Evolutionary conservation across 257 asterid genomes (phyloP).

Genomic region (Striga asiatica): DNA sequence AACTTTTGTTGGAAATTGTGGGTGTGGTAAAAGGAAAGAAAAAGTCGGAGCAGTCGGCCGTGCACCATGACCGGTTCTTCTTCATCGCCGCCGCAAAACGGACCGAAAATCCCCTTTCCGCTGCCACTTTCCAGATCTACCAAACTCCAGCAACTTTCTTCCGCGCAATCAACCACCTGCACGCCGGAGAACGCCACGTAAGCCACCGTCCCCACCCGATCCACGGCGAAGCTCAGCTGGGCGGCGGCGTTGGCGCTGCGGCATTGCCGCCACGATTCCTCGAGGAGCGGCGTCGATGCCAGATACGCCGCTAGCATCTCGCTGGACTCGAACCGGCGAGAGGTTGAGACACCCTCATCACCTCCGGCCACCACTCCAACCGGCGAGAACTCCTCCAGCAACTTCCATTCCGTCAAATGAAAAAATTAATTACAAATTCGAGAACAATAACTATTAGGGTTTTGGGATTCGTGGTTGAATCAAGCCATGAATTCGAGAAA

Average conservation of each 20-base stretch:
- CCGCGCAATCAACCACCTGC: conserved; percentile 32
- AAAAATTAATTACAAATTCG: too few relatives aligned
- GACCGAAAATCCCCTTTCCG: conserved; percentile 27
- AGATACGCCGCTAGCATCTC: conserved; percentile 64
- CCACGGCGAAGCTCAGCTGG: conserved; percentile 26
- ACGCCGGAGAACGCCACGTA: conserved; percentile 67
- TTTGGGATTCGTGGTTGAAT: too few relatives aligned
- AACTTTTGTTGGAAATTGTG: conserved; percentile 39
- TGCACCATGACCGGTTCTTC: conserved; percentile 49
- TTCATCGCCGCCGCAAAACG: conserved; percentile 14
- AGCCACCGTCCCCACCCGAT: conserved; percentile 32
- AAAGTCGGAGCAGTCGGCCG: conserved; percentile 44
- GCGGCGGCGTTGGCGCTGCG: conserved; percentile 33
- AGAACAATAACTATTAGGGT: too few relatives aligned
- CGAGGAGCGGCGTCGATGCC: conserved; percentile 71
- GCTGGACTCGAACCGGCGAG: conserved; percentile 70
- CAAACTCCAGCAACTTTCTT: conserved; percentile 30
- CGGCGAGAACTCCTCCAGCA: too few relatives aligned
- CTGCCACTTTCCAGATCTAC: conserved; percentile 27
- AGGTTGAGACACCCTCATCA: too few relatives aligned
- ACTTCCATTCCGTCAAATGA: too few relatives aligned
- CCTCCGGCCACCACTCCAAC: too few relatives aligned
- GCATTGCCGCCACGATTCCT: conserved; percentile 67
- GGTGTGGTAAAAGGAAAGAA: conserved; percentile 24
- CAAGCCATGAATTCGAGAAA: too few relatives aligned